These are phyloP conservation scores for Zelonia costaricensis DNA, from an alignment of 208 protist genomes.

Conservation along the genomic window DNA sequence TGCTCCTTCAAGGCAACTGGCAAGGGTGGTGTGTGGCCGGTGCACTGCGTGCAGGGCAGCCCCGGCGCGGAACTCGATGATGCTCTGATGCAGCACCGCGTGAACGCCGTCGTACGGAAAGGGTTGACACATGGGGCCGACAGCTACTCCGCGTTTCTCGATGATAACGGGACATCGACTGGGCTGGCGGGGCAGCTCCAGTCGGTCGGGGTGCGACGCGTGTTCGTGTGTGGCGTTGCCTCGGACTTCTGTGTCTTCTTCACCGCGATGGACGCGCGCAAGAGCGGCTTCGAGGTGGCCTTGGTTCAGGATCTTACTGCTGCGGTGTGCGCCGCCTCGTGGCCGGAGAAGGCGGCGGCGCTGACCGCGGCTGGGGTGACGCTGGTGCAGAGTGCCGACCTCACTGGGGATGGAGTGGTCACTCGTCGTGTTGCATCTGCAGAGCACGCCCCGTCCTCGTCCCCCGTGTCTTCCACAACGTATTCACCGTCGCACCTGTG, in stretches of 20 bases:
- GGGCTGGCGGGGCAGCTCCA: constrained; percentile 48
- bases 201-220: constrained; percentile 36
- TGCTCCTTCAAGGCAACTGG: constrained; percentile 54
- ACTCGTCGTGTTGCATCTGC: no score
- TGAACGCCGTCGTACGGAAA: constrained; percentile 44
- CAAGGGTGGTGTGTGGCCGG: constrained; percentile 54
- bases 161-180: constrained; percentile 34
- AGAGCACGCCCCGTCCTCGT: no score
- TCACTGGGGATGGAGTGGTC: no score
- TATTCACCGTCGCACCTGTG: no score
- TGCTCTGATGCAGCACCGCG: constrained; percentile 16
- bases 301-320: constrained; percentile 55
- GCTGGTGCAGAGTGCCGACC: neutral
- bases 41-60: constrained; percentile 55
- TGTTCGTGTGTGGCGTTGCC: constrained; percentile 74
- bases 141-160: constrained; percentile 71
- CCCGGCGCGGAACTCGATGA: constrained; percentile 43
- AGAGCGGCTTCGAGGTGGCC: constrained; percentile 43
- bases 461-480: no score
- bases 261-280: constrained; percentile 55
- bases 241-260: constrained; percentile 70
- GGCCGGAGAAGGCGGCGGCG: neutral
- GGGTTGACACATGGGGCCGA: constrained; percentile 29
- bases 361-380: constrained; percentile 6
- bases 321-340: constrained; percentile 26